A percentile compares a stretch with the other conserved stretches of the same genome.
Evolutionary conservation across 306 rosid genomes (phyloP).

Genomic region (Casuarina equisetifolia): DNA sequence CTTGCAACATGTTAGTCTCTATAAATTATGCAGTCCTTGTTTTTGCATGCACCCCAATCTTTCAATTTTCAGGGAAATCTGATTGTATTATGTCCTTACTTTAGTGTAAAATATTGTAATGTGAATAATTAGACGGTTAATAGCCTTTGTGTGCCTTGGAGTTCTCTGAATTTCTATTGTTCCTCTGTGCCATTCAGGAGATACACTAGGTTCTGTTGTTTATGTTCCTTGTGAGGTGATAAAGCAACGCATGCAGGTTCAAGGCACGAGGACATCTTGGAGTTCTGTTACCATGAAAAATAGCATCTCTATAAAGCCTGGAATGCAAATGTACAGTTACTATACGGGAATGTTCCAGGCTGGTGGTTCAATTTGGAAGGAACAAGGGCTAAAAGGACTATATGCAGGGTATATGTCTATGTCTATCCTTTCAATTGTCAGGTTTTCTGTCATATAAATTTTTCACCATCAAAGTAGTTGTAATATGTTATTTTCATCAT

Average conservation of each 20-base stretch:
- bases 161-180: slow-evolving; percentile 21
- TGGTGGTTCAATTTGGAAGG: slow-evolving; percentile 75
- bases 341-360: slow-evolving; percentile 86
- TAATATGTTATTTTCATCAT: neutral
- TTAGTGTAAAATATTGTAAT: neutral
- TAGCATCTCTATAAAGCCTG: slow-evolving; percentile 47
- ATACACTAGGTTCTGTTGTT: slow-evolving; percentile 87
- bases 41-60: neutral
- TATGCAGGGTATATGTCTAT: slow-evolving; percentile 70
- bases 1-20: neutral
- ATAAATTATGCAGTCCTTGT: neutral
- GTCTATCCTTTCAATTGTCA: neutral
- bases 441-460: slow-evolving; percentile 17
- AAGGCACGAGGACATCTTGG: slow-evolving; percentile 81
- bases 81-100: neutral
- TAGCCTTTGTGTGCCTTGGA: slow-evolving; percentile 26
- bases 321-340: slow-evolving; percentile 62
- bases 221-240: slow-evolving; percentile 97
- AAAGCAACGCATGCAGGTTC: slow-evolving; percentile 93
- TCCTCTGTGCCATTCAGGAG: slow-evolving; percentile 60
- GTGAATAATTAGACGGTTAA: slow-evolving; percentile 7
- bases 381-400: slow-evolving; percentile 77
- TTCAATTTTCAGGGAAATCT: neutral
- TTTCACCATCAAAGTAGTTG: neutral
- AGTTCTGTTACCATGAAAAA: slow-evolving; percentile 49